These are phyloP conservation scores for Golubevia sp. DNA, from an alignment of 1,284 basidiomycete species.

Conservation along the genomic window DNA sequence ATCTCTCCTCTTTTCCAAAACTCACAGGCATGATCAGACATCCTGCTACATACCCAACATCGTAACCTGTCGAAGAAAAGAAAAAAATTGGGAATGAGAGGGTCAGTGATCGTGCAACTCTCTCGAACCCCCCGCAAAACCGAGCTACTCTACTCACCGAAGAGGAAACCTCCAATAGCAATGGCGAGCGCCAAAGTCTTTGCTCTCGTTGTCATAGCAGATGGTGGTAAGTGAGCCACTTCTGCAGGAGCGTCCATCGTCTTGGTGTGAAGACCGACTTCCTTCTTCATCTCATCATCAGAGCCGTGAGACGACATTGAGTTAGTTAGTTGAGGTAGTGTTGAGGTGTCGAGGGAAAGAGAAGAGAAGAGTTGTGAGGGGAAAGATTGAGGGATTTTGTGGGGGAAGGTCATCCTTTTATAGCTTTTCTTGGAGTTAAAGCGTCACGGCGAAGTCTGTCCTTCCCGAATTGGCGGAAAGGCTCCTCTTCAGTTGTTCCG, in stretches of 20 bases:
- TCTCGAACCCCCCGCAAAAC: background rate
- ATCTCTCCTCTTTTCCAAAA: too few relatives aligned
- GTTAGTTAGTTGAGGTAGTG: background rate
- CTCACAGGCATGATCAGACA: background rate
- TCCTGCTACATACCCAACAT: background rate
- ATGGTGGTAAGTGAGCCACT: slow-evolving; percentile 11
- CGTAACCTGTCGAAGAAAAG: background rate
- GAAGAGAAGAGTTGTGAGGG: background rate
- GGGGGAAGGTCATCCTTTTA: background rate
- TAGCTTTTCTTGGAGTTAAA: too few relatives aligned
- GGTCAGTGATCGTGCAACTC: background rate
- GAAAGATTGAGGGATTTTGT: background rate
- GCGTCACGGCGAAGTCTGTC: too few relatives aligned
- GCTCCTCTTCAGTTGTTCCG: too few relatives aligned
- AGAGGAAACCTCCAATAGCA: slow-evolving; percentile 32
- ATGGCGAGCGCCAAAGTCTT: slow-evolving; percentile 27
- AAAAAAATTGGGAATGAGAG: background rate
- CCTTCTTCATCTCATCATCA: background rate
- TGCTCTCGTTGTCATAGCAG: slow-evolving; percentile 26
- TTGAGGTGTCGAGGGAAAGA: too few relatives aligned
- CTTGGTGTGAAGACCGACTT: background rate
- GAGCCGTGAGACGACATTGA: background rate
- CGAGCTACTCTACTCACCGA: slow-evolving; percentile 9
- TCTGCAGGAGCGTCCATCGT: background rate
- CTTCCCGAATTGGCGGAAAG: too few relatives aligned